Base-by-base conservation (phyloP, 805 yeast genomes). In the Lipomyces starkeyi region DNA sequence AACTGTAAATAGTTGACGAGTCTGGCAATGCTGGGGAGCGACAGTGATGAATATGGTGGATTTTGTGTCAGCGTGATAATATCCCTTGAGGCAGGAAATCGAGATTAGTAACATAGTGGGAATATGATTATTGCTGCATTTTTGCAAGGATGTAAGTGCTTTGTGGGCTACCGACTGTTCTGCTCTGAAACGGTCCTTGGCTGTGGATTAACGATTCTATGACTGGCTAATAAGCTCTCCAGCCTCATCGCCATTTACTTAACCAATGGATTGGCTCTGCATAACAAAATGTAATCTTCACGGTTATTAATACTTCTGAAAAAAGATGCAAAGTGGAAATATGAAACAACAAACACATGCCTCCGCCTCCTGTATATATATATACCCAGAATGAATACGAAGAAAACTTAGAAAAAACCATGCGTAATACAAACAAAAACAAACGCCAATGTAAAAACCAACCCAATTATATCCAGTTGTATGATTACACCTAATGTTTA, bases 31-130 rank as follows among this genome's bases (percentile, higher is more conserved):
- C 85, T 64, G 76, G 32, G 32, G 32, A 29, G 2, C 32, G 32
- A 29, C 32, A 29, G 32, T 4, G 32, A 29, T 5, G 6, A 4
- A 29, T 29, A 5, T 29, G 97, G 0, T 29, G 97, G 0, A 76
- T 94, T 58, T 88, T 94, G 43, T 83, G 94, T 64, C 98, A 93
- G 74, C 98, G 94, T 77, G 99, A 94, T 78, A 89, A 82, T 80
- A 52, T 91, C 97, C 0, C 94, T 91, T 3, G 82, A 87, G 70
- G 86, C 87, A 29, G 9, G 98, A 87, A 0, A 80, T 88, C 55
- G 85, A 86, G 47, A 82, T 91, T 14, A 77, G 82, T 65, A 82
- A 83, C 3, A 80, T 91, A 3, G 74, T 90, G 53, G 89, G 89
- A 0, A 74, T 29, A 78, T 11, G 56, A 14, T 49, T 22, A 63